A percentile compares a stretch with the other conserved stretches of the same genome.
phyloP scores from a whole-genome alignment of 1,139 yeast genomes.

The Hansenula lynferdii region DNA sequence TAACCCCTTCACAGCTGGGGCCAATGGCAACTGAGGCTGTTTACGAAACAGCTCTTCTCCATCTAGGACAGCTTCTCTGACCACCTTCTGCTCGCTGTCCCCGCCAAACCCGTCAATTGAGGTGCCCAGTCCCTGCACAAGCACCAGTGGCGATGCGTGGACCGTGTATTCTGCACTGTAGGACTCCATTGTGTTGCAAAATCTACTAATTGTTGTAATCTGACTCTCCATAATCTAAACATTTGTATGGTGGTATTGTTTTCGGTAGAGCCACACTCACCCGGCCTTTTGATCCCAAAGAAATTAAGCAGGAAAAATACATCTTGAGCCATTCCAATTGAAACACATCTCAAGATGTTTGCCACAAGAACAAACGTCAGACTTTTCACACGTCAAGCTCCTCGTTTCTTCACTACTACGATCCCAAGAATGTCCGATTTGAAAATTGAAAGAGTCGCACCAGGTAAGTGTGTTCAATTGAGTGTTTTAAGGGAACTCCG shows the following conservation, averaged over 20 bases:
- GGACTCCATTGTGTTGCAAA: conserved; percentile 26
- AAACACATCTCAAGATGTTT: too few relatives aligned
- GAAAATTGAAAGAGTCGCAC: conserved; percentile 35
- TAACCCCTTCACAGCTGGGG: conserved; percentile 23
- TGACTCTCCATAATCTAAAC: too few relatives aligned
- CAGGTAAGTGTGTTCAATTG: conserved; percentile 22
- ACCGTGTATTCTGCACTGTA: conserved; percentile 27
- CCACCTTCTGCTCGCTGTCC: too few relatives aligned
- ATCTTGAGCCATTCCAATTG: too few relatives aligned
- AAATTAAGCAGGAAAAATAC: too few relatives aligned
- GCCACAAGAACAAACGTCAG: conserved; percentile 1
- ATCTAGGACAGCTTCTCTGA: conserved; percentile 23
- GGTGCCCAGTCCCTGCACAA: conserved; percentile 33
- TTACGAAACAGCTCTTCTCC: conserved; percentile 22
- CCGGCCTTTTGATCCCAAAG: too few relatives aligned
- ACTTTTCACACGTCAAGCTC: not conserved
- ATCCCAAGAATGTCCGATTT: conserved; percentile 26
- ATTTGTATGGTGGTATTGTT: too few relatives aligned
- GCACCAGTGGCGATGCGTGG: conserved; percentile 30
- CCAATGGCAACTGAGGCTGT: conserved; percentile 18
- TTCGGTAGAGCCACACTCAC: too few relatives aligned
- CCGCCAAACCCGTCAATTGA: conserved; percentile 25
- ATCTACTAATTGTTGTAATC: too few relatives aligned
- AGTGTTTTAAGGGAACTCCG: not conserved
- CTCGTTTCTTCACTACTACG: conserved; percentile 16